Evolutionary conservation across 306 rosid genomes (phyloP), one percentile per base, ranked within the genome.

Genomic region (Fagus sylvatica): DNA sequence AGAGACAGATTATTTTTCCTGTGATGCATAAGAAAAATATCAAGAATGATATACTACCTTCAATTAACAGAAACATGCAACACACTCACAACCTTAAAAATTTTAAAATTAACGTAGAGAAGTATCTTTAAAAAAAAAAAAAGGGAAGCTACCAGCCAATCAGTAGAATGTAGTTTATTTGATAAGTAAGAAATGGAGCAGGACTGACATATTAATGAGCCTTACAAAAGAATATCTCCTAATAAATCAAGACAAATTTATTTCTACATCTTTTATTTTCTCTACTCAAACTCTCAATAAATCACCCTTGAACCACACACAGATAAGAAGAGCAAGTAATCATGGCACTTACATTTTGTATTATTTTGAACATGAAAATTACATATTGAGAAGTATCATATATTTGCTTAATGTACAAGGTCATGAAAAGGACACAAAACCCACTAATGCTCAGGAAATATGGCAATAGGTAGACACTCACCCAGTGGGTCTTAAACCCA

Each of bases 1-100:
- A 96, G 75, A 96, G 88, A 83, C 99, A 96, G 53, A 96, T 96
- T 56, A 96, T 96, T 87, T 96, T 96, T 75, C 99, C 99, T 96
- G 87, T 69, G 73, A 72, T 78, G 71, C 71, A 78, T 64, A 33
- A 67, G 46, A 71, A 74, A 80, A 79, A 78, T 64, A 74, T 78
- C 40, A 48, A 59, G 70, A 64, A 66, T 61, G 67, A 74, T 39
- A 76, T 54, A 51, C 70, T 19, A 42, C 51, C 11, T 71, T 76
- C 54, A 55, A 59, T 61, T 72, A 4, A 72, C 40, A 28, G 71
- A 72, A 34, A 78, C 19, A 8, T 59, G 34, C 22, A 56, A 74
- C 60, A 69, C 65, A 66, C 75, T 55, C 30, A 66, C 49, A 74
- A 53, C n/a, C 10, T 71, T 16, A 56, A 71, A 74, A 68, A 74